These are phyloP conservation scores for Malus sieversii DNA, from an alignment of 306 rosid species.

Conservation along the genomic window DNA sequence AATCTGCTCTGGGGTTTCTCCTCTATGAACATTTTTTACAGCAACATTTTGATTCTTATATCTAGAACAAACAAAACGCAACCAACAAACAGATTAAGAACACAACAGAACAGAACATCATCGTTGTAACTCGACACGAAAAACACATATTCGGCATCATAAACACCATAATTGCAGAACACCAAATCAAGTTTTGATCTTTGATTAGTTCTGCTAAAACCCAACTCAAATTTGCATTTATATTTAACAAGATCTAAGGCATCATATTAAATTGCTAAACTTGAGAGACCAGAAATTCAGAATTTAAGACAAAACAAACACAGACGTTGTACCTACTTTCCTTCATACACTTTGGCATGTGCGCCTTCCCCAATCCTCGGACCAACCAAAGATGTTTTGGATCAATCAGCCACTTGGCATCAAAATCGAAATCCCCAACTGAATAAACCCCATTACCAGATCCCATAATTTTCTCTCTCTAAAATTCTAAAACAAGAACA, in stretches of 20 bases:
- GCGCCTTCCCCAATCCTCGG: conserved; percentile 96
- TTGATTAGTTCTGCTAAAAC: background rate
- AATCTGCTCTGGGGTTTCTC: too few species aligned
- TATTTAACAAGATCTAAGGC: background rate
- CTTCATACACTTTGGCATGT: conserved; percentile 92
- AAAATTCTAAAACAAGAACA: conserved; percentile 4
- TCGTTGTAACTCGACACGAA: too few species aligned
- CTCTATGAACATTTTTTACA: too few species aligned
- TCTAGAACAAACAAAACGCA: too few species aligned
- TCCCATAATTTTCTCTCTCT: conserved; percentile 46
- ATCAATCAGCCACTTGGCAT: conserved; percentile 79
- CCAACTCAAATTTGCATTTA: background rate
- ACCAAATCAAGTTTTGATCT: background rate
- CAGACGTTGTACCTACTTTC: conserved; percentile 50
- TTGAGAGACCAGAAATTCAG: background rate
- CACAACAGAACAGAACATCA: too few species aligned
- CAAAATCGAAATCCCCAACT: conserved; percentile 55
- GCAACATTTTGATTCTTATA: too few species aligned
- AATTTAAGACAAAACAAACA: background rate
- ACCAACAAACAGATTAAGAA: too few species aligned
- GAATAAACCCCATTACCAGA: conserved; percentile 85
- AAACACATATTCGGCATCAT: too few species aligned
- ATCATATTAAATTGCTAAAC: background rate
- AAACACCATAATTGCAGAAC: too few species aligned
- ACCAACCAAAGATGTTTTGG: conserved; percentile 84